Conservation (phyloP, 768 basidiomycete genomes). For the Mycena amicta region DNA sequence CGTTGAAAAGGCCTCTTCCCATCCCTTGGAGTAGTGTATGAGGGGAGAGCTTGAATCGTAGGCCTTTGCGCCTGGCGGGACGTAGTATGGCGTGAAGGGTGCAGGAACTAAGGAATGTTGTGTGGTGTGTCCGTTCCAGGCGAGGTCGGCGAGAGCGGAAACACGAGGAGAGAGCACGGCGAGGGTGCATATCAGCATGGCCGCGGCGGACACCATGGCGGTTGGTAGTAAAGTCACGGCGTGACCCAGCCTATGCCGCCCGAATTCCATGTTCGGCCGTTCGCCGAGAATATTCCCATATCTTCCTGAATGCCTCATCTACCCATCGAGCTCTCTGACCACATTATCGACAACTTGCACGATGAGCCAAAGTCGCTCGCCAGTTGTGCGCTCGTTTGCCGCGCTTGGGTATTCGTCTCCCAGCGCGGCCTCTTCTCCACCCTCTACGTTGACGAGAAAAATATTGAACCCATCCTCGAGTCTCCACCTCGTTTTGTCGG, state of each 20-base stretch:
- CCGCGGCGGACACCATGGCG: too few relatives aligned
- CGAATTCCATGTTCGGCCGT: neutral
- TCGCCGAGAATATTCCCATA: neutral
- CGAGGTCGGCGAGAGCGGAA: constrained; percentile 39
- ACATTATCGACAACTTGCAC: constrained; percentile 8
- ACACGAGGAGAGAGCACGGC: constrained; percentile 12
- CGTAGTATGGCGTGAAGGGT: constrained; percentile 69
- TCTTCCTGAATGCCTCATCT: neutral
- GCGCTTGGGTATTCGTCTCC: constrained; percentile 7
- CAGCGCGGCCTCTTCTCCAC: constrained; percentile 13
- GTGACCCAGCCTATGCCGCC: too few relatives aligned
- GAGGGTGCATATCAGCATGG: constrained; percentile 18
- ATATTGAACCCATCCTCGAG: constrained; percentile 7
- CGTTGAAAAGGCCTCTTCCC: constrained; percentile 56
- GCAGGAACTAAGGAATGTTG: constrained; percentile 48
- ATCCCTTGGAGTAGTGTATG: constrained; percentile 62
- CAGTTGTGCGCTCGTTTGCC: constrained; percentile 18
- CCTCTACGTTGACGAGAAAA: constrained; percentile 11
- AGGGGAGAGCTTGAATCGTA: constrained; percentile 72
- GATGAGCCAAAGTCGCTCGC: constrained; percentile 5
- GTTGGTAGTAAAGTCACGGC: too few relatives aligned
- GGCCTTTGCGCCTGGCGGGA: constrained; percentile 70
- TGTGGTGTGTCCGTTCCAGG: constrained; percentile 71
- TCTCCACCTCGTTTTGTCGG: neutral
- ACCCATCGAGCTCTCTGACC: constrained; percentile 15